Evolutionary conservation across 306 rosid genomes (phyloP), one percentile per base, ranked within the genome.

Genomic region (Pyrus pyrifolia): DNA sequence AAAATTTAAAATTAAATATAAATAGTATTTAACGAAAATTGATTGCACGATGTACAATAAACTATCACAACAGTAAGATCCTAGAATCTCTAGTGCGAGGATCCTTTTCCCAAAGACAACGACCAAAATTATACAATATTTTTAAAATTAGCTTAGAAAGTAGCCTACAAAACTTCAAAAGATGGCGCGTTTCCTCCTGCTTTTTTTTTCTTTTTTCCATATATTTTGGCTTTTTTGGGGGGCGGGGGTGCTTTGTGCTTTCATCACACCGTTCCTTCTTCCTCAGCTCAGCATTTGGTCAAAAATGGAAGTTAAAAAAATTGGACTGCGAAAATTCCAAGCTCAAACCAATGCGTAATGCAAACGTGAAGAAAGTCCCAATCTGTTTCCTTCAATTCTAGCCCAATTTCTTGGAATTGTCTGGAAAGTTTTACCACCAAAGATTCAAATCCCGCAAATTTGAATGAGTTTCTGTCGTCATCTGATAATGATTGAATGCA

Each of bases 211-310:
- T 12, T 66, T 58, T 35, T 33, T 62, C 30, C 29, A 61, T 29
- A 52, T 60, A 63, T 51, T 77, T 78, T 71, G 68, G 76, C 21
- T 76, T 44, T 67, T 76, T 52, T 65, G 1, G 6, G 6, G 35
- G 35, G 5, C 6, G 35, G 38, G 11, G 22, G 0, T 57, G 72
- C 65, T 70, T 76, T 63, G 68, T 77, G 82, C 81, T 58, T 64
- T 75, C 69, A 75, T 66, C 78, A 70, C 52, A 25, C 23, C 62
- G 51, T 19, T 8, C 68, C 68, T 76, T n/a, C 68, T 55, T 6
- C 23, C 25, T 55, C n/a, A 73, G 27, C 77, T 33, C 79, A 51
- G 40, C 65, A 22, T 79, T 71, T 77, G 89, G 94, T 91, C 88
- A 89, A 88, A 84, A 76, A 70, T 63, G 84, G 79, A 76, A 66